phyloP scores from a whole-genome alignment of 768 basidiomycete genomes.

The Brasilioporus rufonigricans region DNA sequence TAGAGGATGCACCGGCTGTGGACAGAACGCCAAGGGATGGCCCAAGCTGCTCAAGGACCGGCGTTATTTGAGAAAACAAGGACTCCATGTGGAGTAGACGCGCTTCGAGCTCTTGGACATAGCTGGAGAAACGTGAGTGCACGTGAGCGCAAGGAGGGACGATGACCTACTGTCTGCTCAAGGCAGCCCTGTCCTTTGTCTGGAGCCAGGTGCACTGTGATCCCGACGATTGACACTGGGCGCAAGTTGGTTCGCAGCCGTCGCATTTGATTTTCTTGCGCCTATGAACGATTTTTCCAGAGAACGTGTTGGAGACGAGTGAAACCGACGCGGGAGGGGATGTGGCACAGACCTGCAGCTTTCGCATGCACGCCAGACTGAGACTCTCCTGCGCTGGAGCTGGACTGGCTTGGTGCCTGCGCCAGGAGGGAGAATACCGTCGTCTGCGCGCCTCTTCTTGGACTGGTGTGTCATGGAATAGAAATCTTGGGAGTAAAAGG shows the following conservation, averaged over 20 bases:
- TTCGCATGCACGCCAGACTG: conserved; percentile 91
- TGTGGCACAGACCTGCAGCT: conserved; percentile 66
- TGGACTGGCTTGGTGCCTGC: conserved; percentile 67
- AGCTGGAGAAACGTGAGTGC: conserved; percentile 44
- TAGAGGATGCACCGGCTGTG: conserved; percentile 32
- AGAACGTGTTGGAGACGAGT: conserved; percentile 14
- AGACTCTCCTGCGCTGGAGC: conserved; percentile 72
- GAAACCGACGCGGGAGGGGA: conserved; percentile 5
- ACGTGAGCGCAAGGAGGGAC: neutral
- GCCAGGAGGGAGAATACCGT: conserved; percentile 49
- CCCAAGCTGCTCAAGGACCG: conserved; percentile 71
- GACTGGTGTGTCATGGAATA: conserved; percentile 51
- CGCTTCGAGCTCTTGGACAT: conserved; percentile 90
- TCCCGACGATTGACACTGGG: conserved; percentile 72
- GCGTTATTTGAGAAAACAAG: conserved; percentile 79
- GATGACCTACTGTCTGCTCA: conserved; percentile 79
- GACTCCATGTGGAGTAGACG: conserved; percentile 86
- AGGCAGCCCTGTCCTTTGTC: conserved; percentile 86
- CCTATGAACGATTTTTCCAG: conserved; percentile 38
- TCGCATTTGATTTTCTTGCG: conserved; percentile 95
- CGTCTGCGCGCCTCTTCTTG: conserved; percentile 79
- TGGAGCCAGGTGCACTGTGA: conserved; percentile 87
- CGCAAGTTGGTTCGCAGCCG: conserved; percentile 82
- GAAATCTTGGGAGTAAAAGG: conserved; percentile 42
- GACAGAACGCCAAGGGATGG: conserved; percentile 47